phyloP scores from a whole-genome alignment of 495 filamentous ascomycete species.

The Haplographium delicatum region DNA sequence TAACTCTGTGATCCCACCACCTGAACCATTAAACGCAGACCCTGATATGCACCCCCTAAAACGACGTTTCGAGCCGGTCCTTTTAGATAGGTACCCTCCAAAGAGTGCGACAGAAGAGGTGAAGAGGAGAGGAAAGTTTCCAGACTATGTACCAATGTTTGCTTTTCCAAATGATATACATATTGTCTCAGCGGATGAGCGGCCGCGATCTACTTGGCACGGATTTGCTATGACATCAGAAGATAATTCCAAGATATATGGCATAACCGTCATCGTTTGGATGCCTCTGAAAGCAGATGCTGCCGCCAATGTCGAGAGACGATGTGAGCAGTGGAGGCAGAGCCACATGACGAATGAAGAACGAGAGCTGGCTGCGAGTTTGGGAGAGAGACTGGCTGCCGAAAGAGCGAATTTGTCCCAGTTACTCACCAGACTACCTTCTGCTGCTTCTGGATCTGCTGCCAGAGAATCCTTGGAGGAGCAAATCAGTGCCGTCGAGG shows the following conservation, averaged over 20 bases:
- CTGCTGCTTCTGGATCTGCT: slow-evolving; percentile 69
- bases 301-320: slow-evolving; percentile 81
- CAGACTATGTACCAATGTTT: slow-evolving; percentile 98
- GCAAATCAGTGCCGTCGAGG: slow-evolving; percentile 90
- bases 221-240: slow-evolving; percentile 96
- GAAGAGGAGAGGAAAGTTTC: slow-evolving; percentile 79
- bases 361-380: slow-evolving; percentile 84
- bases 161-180: slow-evolving; percentile 97
- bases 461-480: slow-evolving; percentile 84
- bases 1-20: slow-evolving; percentile 93
- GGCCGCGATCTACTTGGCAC: slow-evolving; percentile 93
- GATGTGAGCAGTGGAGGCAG: slow-evolving; percentile 90
- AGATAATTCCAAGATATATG: slow-evolving; percentile 87
- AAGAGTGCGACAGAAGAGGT: slow-evolving; percentile 73
- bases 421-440: slow-evolving; percentile 76
- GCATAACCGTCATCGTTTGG: slow-evolving; percentile 89
- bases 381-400: slow-evolving; percentile 83
- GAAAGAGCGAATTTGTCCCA: slow-evolving; percentile 88
- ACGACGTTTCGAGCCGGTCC: slow-evolving; percentile 86
- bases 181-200: slow-evolving; percentile 90
- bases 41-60: slow-evolving; percentile 96
- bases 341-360: slow-evolving; percentile 96
- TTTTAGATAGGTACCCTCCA: slow-evolving; percentile 89
- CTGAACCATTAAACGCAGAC: slow-evolving; percentile 80
- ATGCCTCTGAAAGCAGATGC: slow-evolving; percentile 76